Evolutionary conservation across 768 basidiomycete genomes (phyloP), one percentile per base, ranked within the genome.

Genomic region (Agrocybe pediades): DNA sequence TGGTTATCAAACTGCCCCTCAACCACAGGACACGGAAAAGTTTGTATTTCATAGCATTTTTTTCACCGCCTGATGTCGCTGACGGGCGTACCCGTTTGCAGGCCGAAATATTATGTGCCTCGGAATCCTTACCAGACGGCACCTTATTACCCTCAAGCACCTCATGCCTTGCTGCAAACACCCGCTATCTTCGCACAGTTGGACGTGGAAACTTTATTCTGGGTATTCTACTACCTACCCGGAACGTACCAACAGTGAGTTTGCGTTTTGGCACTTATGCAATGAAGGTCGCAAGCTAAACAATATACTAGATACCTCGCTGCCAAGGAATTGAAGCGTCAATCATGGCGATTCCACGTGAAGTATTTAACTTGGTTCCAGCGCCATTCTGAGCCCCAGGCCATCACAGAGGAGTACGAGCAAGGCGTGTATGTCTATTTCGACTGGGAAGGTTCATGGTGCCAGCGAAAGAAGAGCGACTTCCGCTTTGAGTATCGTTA

Each of bases 291-390:
- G n/a, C n/a, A n/a, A n/a, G n/a, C n/a, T n/a, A n/a, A n/a, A n/a
- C n/a, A n/a, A 17, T 6, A 24, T 29, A 45, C 15, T 53, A 96
- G 94, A 73, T 96, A 88, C 71, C 85, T 98, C 46, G 95, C 97
- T 1, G 97, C 97, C 5, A 93, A 92, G 66, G 97, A 99, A 71
- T 78, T 99, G 59, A 98, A 98, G 76, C 83, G 90, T 46, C 96
- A 98, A 68, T 95, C 93, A 36, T 99, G 97, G 97, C 86, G 97
- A 45, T 99, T 98, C 80, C 97, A 99, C 71, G 92, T 98, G 56
- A 98, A 98, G 73, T 99, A 98, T 68, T 76, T 99, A 56, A 99
- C 97, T 25, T 99, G 97, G 95, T 99, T 99, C 84, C 97, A 98
- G 71, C 85, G 97, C 30, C 93, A 97, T 65, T 95, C 93, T 20